phyloP scores from a whole-genome alignment of 257 asterid genomes.

The Nicotiana paniculata region DNA sequence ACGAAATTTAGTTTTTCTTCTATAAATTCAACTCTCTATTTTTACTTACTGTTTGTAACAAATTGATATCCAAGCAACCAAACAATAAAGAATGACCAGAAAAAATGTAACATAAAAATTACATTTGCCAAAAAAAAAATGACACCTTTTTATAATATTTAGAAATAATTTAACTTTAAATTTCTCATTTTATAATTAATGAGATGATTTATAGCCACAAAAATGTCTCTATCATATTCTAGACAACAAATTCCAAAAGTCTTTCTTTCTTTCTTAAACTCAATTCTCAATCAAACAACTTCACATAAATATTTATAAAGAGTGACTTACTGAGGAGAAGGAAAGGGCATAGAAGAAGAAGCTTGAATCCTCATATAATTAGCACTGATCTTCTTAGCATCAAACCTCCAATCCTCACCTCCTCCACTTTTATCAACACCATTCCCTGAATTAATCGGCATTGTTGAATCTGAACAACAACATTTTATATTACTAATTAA shows the following conservation, averaged over 20 bases:
- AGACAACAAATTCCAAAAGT: too few relatives aligned
- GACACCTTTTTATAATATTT: too few relatives aligned
- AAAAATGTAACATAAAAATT: neutral
- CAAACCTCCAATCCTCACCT: conserved; percentile 44
- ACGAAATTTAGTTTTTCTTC: neutral
- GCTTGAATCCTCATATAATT: conserved; percentile 29
- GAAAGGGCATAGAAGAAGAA: conserved; percentile 47
- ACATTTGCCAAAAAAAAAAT: too few relatives aligned
- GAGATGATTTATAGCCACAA: too few relatives aligned
- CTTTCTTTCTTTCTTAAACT: too few relatives aligned
- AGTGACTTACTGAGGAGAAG: conserved; percentile 45
- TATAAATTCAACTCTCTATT: neutral
- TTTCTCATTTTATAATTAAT: too few relatives aligned
- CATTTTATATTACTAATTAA: conserved; percentile 32
- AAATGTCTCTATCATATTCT: too few relatives aligned
- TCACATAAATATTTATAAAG: neutral
- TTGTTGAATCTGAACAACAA: conserved; percentile 43
- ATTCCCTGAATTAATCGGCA: conserved; percentile 36
- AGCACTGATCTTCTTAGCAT: conserved; percentile 29
- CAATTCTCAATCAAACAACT: too few relatives aligned
- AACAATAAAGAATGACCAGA: neutral
- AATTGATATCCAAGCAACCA: neutral
- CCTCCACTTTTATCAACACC: conserved; percentile 27
- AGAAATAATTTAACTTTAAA: too few relatives aligned
- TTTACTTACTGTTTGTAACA: neutral